phyloP scores from a whole-genome alignment of 2,329 filamentous ascomycete genomes.

The Pseudocercospora musae region DNA sequence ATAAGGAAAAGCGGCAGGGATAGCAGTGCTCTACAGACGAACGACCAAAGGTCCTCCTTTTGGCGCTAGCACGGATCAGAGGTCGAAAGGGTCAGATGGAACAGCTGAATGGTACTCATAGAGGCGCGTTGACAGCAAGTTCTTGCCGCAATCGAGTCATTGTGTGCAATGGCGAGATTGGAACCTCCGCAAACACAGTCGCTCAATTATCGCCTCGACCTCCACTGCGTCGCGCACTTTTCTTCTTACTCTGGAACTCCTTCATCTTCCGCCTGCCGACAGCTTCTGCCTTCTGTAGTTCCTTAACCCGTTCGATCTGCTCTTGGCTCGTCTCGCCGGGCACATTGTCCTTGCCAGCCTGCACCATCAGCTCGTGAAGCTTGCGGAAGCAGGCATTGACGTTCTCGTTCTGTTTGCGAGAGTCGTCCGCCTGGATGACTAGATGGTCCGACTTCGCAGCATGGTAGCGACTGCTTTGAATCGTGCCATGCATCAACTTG shows the following conservation, averaged over 20 bases:
- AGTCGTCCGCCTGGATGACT: conserved; percentile 62
- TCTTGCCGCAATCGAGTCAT: background rate
- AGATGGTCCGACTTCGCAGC: conserved; percentile 52
- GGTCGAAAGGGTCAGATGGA: too few relatives aligned
- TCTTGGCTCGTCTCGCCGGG: conserved; percentile 60
- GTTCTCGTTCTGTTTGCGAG: conserved; percentile 60
- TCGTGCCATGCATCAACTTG: conserved; percentile 49
- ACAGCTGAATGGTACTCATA: background rate
- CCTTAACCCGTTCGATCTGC: conserved; percentile 54
- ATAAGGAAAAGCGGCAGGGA: too few relatives aligned
- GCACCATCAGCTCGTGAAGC: conserved; percentile 53
- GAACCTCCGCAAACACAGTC: background rate
- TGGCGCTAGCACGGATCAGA: too few relatives aligned
- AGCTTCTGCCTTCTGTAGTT: conserved; percentile 57
- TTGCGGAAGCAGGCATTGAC: conserved; percentile 58
- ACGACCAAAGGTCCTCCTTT: too few relatives aligned
- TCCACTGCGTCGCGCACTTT: conserved; percentile 50
- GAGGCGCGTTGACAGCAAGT: background rate
- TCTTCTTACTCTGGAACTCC: conserved; percentile 61
- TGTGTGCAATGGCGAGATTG: conserved; percentile 10
- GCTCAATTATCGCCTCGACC: conserved; percentile 34
- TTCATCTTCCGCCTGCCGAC: conserved; percentile 56
- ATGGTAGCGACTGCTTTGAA: conserved; percentile 55
- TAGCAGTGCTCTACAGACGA: too few relatives aligned
- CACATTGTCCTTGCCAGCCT: conserved; percentile 50